Conservation (phyloP, 768 basidiomycete species). For the Boletus subparvulus region DNA sequence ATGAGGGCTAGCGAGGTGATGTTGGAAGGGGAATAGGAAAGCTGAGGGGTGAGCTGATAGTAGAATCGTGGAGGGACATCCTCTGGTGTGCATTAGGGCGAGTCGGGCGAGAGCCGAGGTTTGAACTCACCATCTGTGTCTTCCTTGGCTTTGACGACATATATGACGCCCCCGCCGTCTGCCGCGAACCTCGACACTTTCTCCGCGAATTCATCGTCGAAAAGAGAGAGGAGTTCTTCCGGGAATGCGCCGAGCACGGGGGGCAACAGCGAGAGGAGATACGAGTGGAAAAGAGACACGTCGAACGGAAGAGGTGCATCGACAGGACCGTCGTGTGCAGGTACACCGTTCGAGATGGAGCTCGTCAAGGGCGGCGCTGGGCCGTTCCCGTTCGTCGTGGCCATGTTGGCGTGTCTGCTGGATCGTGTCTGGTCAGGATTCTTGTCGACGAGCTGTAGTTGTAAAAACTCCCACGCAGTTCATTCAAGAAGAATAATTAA, state of each 20-base stretch:
- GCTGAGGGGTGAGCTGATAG: conserved; percentile 68
- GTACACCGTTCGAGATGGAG: conserved; percentile 30
- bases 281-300: conserved; percentile 64
- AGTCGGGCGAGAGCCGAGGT: background rate
- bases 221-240: conserved; percentile 63
- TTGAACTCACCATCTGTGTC: conserved; percentile 63
- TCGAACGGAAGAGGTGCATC: conserved; percentile 56
- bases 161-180: conserved; percentile 75
- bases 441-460: conserved; percentile 2
- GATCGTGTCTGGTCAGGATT: conserved; percentile 13
- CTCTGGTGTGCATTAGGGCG: conserved; percentile 43
- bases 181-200: conserved; percentile 72
- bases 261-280: conserved; percentile 71
- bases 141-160: conserved; percentile 77
- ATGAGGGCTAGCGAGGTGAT: conserved; percentile 90
- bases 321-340: conserved; percentile 31
- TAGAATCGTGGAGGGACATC: conserved; percentile 61
- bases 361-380: conserved; percentile 29
- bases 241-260: conserved; percentile 74
- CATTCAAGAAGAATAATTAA: too few relatives aligned
- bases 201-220: conserved; percentile 75
- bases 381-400: conserved; percentile 24
- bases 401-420: conserved; percentile 10
- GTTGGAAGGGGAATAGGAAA: conserved; percentile 79
- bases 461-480: conserved; percentile 20